Conservation (phyloP, 495 filamentous ascomycete genomes). For the Aspergillus asperescens region DNA sequence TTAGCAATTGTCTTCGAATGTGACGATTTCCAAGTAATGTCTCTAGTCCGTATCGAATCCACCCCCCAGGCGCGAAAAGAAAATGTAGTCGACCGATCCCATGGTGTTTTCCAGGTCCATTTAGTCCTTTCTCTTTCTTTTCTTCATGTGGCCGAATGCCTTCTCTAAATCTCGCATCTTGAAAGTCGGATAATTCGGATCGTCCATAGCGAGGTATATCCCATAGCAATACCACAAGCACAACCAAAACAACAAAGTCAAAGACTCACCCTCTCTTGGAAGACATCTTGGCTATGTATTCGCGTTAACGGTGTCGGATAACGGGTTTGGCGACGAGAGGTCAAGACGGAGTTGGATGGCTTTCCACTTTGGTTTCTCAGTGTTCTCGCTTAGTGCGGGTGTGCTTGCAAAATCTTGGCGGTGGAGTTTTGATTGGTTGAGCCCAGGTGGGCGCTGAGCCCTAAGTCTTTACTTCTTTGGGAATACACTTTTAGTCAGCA, state of each 20-base stretch:
- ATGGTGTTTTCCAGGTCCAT: not conserved
- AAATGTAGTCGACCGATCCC: not conserved
- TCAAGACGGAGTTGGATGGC: slow-evolving; percentile 13
- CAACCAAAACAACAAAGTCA: not conserved
- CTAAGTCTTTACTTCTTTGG: slow-evolving; percentile 37
- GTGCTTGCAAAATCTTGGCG: slow-evolving; percentile 44
- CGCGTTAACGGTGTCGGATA: slow-evolving; percentile 37
- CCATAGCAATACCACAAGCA: not conserved
- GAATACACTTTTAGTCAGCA: slow-evolving; percentile 1
- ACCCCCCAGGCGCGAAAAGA: not conserved
- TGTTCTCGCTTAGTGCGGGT: slow-evolving; percentile 48
- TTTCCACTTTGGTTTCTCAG: slow-evolving; percentile 23
- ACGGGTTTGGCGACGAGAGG: slow-evolving; percentile 29
- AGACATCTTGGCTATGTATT: slow-evolving; percentile 53
- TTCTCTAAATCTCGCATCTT: not conserved
- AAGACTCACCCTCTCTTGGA: slow-evolving; percentile 52
- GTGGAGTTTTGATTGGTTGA: slow-evolving; percentile 22
- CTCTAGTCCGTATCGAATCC: not conserved
- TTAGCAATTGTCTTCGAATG: slow-evolving; percentile 23
- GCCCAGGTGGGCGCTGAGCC: slow-evolving; percentile 19
- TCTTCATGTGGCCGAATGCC: not conserved
- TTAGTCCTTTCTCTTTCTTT: not conserved
- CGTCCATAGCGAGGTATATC: not conserved
- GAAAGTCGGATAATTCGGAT: not conserved
- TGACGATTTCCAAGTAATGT: not conserved